Evolutionary conservation across 2,329 filamentous ascomycete genomes (phyloP).

Genomic region (Diaporthe citri): DNA sequence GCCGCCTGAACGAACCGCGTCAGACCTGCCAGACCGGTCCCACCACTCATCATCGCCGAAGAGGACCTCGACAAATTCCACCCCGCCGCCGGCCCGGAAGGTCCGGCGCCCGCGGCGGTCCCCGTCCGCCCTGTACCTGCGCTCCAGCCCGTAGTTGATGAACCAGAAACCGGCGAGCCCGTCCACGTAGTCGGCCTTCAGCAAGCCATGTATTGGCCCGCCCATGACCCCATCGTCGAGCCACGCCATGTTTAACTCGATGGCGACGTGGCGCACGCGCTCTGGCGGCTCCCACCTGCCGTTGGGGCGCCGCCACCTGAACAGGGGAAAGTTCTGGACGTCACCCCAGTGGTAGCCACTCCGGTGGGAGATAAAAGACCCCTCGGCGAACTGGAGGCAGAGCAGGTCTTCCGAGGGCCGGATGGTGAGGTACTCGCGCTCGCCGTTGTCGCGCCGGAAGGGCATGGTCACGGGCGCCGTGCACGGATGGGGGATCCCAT

Average conservation of each 20-base stretch:
- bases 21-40: no score
- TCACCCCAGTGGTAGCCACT: fast-evolving
- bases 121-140: background rate
- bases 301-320: background rate
- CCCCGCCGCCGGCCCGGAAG: background rate
- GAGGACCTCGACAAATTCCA: background rate
- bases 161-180: background rate
- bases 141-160: background rate
- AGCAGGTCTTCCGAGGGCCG: background rate
- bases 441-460: background rate
- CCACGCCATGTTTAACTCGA: background rate
- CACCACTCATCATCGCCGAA: background rate
- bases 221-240: background rate
- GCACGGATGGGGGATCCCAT: fast-evolving
- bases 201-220: background rate
- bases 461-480: background rate
- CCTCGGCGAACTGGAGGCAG: background rate
- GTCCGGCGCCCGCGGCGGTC: background rate
- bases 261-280: background rate
- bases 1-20: background rate
- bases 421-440: background rate
- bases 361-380: background rate
- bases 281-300: no score
- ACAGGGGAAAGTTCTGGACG: background rate
- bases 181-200: no score